Evolutionary conservation across 495 filamentous ascomycete species (phyloP).

Genomic region (Schizothecium vesticola): DNA sequence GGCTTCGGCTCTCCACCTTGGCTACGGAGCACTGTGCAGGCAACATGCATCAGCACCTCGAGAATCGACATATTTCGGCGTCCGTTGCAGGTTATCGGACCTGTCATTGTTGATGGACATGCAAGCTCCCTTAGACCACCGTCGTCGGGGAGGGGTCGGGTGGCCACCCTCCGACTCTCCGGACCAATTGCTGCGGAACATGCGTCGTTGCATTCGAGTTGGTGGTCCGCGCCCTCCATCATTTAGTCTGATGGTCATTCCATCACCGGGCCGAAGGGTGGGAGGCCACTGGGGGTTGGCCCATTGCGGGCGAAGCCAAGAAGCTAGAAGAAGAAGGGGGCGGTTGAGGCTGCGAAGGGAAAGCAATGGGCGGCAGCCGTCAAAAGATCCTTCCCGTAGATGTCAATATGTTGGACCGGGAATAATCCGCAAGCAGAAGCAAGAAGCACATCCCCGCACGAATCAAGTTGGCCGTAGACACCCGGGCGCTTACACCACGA

Average conservation of each 20-base stretch:
- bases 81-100: not conserved
- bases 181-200: not conserved
- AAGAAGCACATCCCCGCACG: not conserved
- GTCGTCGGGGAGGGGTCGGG: not conserved
- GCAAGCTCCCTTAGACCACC: not conserved
- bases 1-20: too few species aligned
- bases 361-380: not conserved
- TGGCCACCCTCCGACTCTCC: not conserved
- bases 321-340: not conserved
- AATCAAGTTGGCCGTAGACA: not conserved
- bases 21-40: too few species aligned
- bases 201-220: not conserved
- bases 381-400: constrained; percentile 1
- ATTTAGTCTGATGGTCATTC: not conserved
- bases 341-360: not conserved
- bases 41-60: not conserved
- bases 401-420: not conserved
- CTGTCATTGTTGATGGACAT: not conserved
- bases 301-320: not conserved
- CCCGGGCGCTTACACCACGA: not conserved
- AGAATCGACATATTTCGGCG: not conserved
- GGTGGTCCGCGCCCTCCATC: not conserved
- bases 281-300: not conserved
- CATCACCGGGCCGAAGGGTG: not conserved
- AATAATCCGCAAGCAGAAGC: not conserved